Evolutionary conservation across 2,329 filamentous ascomycete species (phyloP), one percentile per base, ranked within the genome.

Genomic region (Thermochaetoides dissita): DNA sequence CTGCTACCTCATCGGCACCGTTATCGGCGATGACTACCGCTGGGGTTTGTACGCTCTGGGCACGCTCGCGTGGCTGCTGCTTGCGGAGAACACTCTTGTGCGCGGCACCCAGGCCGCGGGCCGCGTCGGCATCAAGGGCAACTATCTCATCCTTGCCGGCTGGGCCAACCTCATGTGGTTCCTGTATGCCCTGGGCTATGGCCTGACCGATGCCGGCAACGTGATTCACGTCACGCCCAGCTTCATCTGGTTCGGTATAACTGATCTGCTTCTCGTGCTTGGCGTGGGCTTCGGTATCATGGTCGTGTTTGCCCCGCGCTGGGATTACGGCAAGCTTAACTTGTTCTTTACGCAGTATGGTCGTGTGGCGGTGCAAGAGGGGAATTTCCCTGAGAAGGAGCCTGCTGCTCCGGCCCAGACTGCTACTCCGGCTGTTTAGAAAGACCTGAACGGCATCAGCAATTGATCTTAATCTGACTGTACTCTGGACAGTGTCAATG

Each of bases 31-130:
- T 38, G 62, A 58, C 50, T 74, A 75, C 58, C 74, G 73, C 57
- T 75, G 71, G 71, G 72, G 72, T 6, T 76, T 72, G 62, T 75
- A 60, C 52, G 64, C 59, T 47, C 71, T 73, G 43, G 71, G 70
- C 48, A 68, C 66, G 10, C 46, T 66, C 10, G 65, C 68, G 34
- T 70, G 60, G 44, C 33, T 67, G 6, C 57, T 68, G 39, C 60
- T 74, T n/a, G 63, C 64, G 29, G 56, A 59, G 54, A 63, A 61
- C 47, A 70, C 65, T 2, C 48, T 72, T 30, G 48, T 56, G 39
- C 54, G 60, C 38, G 63, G 65, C 44, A 55, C 54, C 7, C 53
- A 56, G 33, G 55, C 59, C 1, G 66, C 68, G 9, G 51, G 49
- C 34, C 63, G 64, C 36, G 52, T 71, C 38, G 65, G 63, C 10